Evolutionary conservation across 257 asterid species (phyloP), one percentile per base, ranked within the genome.

Genomic region (Thymus quinquecostatus): DNA sequence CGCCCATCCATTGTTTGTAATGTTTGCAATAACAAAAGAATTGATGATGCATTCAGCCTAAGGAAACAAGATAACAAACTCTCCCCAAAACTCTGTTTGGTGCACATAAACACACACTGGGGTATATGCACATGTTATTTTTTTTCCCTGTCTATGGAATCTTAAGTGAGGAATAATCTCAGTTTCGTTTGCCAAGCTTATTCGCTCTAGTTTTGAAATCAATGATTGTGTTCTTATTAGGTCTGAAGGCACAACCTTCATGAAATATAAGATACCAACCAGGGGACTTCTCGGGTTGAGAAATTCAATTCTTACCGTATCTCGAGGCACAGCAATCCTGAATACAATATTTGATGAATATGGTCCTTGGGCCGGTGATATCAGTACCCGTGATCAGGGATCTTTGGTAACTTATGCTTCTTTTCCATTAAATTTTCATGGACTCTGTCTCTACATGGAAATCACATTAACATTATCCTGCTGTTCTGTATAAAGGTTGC

Each of bases 331-430:
- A 50, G 99, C 99, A 10, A 79, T 92, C 73, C 89, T 95, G 79
- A 89, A 95, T 75, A 95, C 99, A 6, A 80, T 95, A 75, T 95
- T 95, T 64, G 97, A 95, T 45, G 86, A 89, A 76, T 95, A 92
- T 65, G 99, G 96, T 40, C 82, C 96, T 50, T 89, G 97, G 98
- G 98, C 98, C 40, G 99, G 99, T 54, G 98, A 92, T 75, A 89
- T 95, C 74, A 85, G 73, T 70, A 95, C 99, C 66, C 99, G 99
- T 53, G 99, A 92, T 83, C 89, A 36, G 43, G 99, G 99, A 69
- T 92, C 99, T 36, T 84, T 95, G 96, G 99, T 95, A 92, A 82
- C 0, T 63, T 63, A 3, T 40, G 2, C 2, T 9, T 41, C 21
- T 10, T 14, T 27, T 41, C 38, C 21, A 3, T 8, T 40, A 40